Conservation (phyloP, 208 protist genomes). For the Balamuthia mandrillaris region DNA sequence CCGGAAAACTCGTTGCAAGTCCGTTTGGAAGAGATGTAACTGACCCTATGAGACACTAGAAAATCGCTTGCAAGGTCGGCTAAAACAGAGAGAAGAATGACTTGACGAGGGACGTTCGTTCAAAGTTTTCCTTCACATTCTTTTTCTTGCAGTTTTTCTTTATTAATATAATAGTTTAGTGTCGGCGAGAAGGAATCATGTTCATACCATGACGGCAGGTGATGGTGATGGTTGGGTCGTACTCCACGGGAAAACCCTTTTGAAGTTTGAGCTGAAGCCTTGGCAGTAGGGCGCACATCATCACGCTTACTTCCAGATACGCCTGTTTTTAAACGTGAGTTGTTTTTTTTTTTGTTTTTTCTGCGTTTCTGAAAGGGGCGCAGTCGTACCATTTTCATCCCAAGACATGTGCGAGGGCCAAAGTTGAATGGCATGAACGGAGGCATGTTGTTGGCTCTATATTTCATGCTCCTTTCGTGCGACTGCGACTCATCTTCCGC, state of each 20-base stretch:
- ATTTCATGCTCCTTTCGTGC: neutral
- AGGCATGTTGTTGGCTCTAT: neutral
- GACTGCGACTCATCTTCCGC: neutral
- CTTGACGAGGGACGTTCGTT: no score
- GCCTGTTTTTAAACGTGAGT: neutral
- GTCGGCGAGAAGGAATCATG: neutral
- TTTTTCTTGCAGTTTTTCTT: no score
- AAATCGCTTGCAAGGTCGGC: no score
- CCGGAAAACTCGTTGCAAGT: no score
- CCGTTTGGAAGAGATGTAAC: no score
- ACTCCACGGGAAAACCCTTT: neutral
- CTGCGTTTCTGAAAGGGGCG: neutral
- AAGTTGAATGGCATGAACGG: constrained; percentile 37
- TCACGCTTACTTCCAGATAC: constrained; percentile 25
- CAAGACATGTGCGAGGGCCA: constrained; percentile 9
- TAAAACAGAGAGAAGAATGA: no score
- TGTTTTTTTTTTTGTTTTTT: neutral
- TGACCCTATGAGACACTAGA: no score
- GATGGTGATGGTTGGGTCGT: neutral
- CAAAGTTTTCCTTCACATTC: no score
- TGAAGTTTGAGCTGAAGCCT: neutral
- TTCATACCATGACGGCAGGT: neutral
- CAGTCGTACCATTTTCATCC: constrained; percentile 22
- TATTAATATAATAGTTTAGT: no score
- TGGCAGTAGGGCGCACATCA: neutral